Evolutionary conservation across 164 flowering plant genomes (phyloP).

Genomic region (Vitis amurensis): DNA sequence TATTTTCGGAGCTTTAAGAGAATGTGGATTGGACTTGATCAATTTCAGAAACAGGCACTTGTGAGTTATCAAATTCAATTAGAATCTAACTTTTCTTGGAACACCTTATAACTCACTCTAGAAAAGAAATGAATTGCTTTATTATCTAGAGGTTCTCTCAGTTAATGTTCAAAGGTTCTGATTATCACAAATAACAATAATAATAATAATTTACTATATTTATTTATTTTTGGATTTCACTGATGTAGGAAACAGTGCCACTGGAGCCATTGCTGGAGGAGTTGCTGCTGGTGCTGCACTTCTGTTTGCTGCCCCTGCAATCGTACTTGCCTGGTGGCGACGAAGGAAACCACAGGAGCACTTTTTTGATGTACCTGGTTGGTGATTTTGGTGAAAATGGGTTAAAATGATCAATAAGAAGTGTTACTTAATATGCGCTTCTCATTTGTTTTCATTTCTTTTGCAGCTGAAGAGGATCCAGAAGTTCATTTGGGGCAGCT

Average conservation of each 20-base stretch:
- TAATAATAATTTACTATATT: not conserved
- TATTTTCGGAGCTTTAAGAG: too few species aligned
- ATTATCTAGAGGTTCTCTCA: too few species aligned
- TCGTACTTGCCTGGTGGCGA: constrained; percentile 63
- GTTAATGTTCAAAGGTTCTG: too few species aligned
- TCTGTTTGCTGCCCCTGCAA: constrained; percentile 67
- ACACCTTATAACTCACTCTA: too few species aligned
- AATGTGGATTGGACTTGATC: too few species aligned
- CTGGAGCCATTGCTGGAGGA: constrained; percentile 71
- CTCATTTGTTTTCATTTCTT: not conserved
- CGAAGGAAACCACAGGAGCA: constrained; percentile 51
- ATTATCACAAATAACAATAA: too few species aligned
- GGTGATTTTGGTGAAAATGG: constrained; percentile 5
- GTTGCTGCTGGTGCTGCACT: constrained; percentile 76
- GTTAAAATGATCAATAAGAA: not conserved
- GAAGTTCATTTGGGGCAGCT: constrained; percentile 70
- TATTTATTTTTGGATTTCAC: not conserved
- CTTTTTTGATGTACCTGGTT: constrained; percentile 77
- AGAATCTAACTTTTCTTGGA: too few species aligned
- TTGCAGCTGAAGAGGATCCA: constrained; percentile 70
- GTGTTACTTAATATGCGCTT: not conserved
- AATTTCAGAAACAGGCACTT: too few species aligned
- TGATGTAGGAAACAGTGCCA: constrained; percentile 36
- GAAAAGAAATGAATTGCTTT: too few species aligned
- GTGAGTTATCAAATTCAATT: too few species aligned